Evolutionary conservation across 805 yeast genomes (phyloP), one percentile per base, ranked within the genome.

Genomic region (Pichia rugopelliculosa): DNA sequence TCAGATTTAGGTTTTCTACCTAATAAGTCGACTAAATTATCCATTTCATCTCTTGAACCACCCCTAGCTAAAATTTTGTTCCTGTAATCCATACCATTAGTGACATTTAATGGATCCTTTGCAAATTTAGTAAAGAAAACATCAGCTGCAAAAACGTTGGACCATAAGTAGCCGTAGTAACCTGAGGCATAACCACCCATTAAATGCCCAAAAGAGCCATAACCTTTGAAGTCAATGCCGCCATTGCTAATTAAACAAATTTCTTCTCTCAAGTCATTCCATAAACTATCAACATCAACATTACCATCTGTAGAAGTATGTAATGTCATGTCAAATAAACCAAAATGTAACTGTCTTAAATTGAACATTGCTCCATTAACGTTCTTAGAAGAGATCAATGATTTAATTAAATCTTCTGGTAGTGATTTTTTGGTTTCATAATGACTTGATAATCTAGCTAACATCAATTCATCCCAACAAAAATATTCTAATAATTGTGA

Each of bases 401-500:
- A 76, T 22, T 75, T 75, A 43, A 83, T 71, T 45, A 84, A 65
- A 3, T 70, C 72, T 45, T 79, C 82, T 23, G 76, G 74, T 27
- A 87, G 74, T 34, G 74, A 68, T 23, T 79, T 78, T 4, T 82
- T 71, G 45, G 74, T 68, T 36, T 64, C 44, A 61, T 83, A 86
- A 63, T 87, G 96, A 20, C 76, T 70, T 0, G 91, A 81, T 46
- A 87, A 66, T 10, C 61, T 59, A 55, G 70, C 74, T 53, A 87
- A 69, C 63, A 80, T 82, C 36, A 72, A 67, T 46, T 73, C 73
- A 46, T 82, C 76, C 95, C 96, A 87, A 36, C 90, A 83, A 87
- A 93, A 87, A 64, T 79, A 84, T 65, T 87, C 96, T 56, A 87
- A 71, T 81, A 87, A 78, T 68, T 87, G 96, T 1, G 95, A 87